Percentiles rank a stretch among this genome's conserved stretches.
These are phyloP conservation scores for Lotmaria passim DNA, from an alignment of 208 protist genomes.

Conservation along the genomic window DNA sequence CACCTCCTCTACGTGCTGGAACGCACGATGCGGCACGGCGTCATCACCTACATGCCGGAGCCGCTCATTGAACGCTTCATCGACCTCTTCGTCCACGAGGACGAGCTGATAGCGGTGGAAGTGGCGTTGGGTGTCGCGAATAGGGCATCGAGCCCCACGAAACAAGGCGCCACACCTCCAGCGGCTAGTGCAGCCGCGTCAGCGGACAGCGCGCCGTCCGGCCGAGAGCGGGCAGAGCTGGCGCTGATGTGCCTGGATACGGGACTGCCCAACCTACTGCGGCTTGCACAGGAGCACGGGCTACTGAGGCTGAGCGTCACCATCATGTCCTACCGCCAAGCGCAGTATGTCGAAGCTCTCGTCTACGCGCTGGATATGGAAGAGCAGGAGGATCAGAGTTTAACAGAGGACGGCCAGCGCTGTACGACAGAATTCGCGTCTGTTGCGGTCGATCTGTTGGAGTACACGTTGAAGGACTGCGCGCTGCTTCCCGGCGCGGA, in stretches of 20 bases:
- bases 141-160: too few species aligned
- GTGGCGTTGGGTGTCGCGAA: slow-evolving; percentile 23
- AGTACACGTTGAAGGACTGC: slow-evolving; percentile 42
- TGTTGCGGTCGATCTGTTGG: slow-evolving; percentile 45
- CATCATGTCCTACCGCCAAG: slow-evolving; percentile 55
- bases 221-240: slow-evolving; percentile 46
- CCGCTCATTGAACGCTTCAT: slow-evolving; percentile 60
- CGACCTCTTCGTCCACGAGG: slow-evolving; percentile 40
- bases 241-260: slow-evolving; percentile 65
- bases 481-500: slow-evolving; percentile 36
- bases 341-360: slow-evolving; percentile 65
- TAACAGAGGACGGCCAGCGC: background rate
- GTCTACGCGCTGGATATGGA: slow-evolving; percentile 39
- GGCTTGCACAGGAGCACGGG: slow-evolving; percentile 46
- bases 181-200: background rate
- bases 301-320: slow-evolving; percentile 50
- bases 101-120: slow-evolving; percentile 27
- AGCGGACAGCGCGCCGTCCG: background rate
- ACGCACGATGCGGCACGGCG: slow-evolving; percentile 40
- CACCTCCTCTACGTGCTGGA: slow-evolving; percentile 56
- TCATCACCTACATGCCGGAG: slow-evolving; percentile 60
- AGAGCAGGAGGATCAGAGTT: slow-evolving; percentile 5
- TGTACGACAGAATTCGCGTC: background rate
- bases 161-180: background rate
- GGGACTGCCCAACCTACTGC: slow-evolving; percentile 47